Evolutionary conservation across 2,329 filamentous ascomycete genomes (phyloP).

Genomic region (Epichloe sp.): DNA sequence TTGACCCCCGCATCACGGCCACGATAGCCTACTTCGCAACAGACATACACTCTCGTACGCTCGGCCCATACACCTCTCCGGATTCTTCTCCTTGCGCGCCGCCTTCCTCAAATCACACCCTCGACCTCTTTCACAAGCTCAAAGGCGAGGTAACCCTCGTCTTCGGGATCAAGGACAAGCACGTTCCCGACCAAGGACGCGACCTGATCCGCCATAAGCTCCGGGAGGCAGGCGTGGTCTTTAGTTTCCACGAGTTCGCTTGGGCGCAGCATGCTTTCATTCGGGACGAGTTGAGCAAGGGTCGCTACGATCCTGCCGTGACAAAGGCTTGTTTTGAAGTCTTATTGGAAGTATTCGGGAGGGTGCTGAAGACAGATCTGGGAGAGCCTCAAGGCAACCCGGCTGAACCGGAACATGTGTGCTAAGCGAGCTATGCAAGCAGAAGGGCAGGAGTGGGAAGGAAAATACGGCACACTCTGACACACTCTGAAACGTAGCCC

Average conservation of each 20-base stretch:
- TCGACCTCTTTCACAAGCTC: slow-evolving; percentile 48
- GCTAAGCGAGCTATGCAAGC: slow-evolving; percentile 25
- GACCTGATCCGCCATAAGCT: slow-evolving; percentile 75
- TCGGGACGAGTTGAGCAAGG: slow-evolving; percentile 82
- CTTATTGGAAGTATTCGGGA: slow-evolving; percentile 70
- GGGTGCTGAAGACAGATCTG: slow-evolving; percentile 66
- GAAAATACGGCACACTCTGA: too few relatives aligned
- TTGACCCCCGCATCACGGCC: slow-evolving; percentile 65
- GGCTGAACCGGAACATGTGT: slow-evolving; percentile 58
- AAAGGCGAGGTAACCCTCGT: slow-evolving; percentile 81
- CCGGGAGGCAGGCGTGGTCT: slow-evolving; percentile 59
- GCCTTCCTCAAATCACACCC: slow-evolving; percentile 32
- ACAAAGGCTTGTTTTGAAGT: slow-evolving; percentile 85
- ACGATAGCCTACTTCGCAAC: slow-evolving; percentile 86
- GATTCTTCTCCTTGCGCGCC: slow-evolving; percentile 28
- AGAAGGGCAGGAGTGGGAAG: too few relatives aligned
- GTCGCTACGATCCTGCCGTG: slow-evolving; percentile 81
- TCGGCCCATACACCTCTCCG: slow-evolving; percentile 48
- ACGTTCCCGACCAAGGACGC: slow-evolving; percentile 71
- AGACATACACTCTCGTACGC: slow-evolving; percentile 68
- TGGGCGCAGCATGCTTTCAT: slow-evolving; percentile 95
- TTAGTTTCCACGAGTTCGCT: slow-evolving; percentile 80
- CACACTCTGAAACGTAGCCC: too few relatives aligned
- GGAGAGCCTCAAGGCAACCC: slow-evolving; percentile 51
- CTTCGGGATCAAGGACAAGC: slow-evolving; percentile 82